Evolutionary conservation across 169 alveolate genomes (phyloP).

Genomic region (Nephromyces sp.): DNA sequence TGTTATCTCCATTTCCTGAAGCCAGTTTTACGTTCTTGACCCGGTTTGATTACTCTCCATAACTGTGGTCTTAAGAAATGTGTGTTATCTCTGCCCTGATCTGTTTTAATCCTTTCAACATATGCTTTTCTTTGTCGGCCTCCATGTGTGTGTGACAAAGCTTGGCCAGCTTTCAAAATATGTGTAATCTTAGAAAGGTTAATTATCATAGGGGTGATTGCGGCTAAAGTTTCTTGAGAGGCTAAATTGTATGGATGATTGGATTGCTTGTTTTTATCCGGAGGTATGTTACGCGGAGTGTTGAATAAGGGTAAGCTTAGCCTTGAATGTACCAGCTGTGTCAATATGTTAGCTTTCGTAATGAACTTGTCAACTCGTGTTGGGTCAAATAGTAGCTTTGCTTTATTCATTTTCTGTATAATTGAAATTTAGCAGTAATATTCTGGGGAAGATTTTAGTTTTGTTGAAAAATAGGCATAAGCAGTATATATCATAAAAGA

Average conservation of each 20-base stretch:
- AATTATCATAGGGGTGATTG: not conserved
- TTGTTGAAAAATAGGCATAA: no score
- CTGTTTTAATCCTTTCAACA: not conserved
- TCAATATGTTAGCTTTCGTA: slow-evolving; percentile 36
- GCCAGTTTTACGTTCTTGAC: slow-evolving; percentile 58
- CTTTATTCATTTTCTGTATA: no score
- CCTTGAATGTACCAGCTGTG: slow-evolving; percentile 42
- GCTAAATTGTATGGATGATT: no score
- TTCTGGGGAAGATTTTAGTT: no score
- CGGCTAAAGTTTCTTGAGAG: not conserved
- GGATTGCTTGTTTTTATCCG: no score
- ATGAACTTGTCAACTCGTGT: slow-evolving; percentile 1
- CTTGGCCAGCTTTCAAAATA: slow-evolving; percentile 3
- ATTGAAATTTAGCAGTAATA: no score
- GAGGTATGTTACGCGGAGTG: no score
- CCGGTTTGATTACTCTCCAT: slow-evolving; percentile 69
- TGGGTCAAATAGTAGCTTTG: no score
- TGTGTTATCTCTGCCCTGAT: not conserved
- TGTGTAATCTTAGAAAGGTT: not conserved
- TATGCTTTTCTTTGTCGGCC: not conserved
- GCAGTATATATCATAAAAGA: no score
- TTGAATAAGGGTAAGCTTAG: slow-evolving; percentile 48
- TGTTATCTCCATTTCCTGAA: slow-evolving; percentile 67
- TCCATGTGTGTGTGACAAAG: not conserved
- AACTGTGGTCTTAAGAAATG: slow-evolving; percentile 56